Evolutionary conservation across 2,329 filamentous ascomycete species (phyloP).

Genomic region (Septoria petroselini): DNA sequence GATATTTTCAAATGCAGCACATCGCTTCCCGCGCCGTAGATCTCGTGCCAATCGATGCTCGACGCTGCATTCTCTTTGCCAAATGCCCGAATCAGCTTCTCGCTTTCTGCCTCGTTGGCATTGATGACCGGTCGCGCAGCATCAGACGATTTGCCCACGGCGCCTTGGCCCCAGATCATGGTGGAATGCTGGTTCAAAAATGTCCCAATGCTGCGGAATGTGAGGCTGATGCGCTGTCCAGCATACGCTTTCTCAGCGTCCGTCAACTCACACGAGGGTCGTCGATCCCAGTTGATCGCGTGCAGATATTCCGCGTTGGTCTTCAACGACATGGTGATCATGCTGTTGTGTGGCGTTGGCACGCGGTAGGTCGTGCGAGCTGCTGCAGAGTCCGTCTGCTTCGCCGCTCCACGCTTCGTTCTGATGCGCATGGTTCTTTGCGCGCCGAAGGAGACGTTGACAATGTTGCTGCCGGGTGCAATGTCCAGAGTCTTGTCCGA

Average conservation of each 20-base stretch:
- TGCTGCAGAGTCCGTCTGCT: background rate
- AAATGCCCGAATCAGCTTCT: constrained; percentile 73
- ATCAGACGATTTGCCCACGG: constrained; percentile 62
- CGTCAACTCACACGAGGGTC: constrained; percentile 64
- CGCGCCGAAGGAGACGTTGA: constrained; percentile 90
- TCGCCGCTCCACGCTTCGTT: constrained; percentile 61
- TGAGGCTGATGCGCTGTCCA: constrained; percentile 83
- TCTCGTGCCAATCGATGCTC: constrained; percentile 68
- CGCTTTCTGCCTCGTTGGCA: constrained; percentile 63
- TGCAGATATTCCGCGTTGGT: constrained; percentile 90
- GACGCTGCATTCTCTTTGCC: constrained; percentile 73
- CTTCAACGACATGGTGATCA: constrained; percentile 74
- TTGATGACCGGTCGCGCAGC: constrained; percentile 65
- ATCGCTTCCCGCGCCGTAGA: constrained; percentile 80
- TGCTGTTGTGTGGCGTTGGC: constrained; percentile 79
- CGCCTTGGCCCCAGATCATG: constrained; percentile 89
- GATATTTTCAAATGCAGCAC: constrained; percentile 68
- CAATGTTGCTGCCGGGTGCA: constrained; percentile 73
- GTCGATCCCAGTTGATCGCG: constrained; percentile 84
- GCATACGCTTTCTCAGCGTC: constrained; percentile 66
- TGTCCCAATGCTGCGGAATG: constrained; percentile 85
- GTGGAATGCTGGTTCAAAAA: constrained; percentile 65
- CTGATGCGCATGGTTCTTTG: constrained; percentile 86
- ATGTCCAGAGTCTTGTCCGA: constrained; percentile 97
- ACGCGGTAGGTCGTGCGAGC: constrained; percentile 62